These are phyloP conservation scores for Russula ochroleuca DNA, from an alignment of 768 basidiomycete genomes.

Conservation along the genomic window DNA sequence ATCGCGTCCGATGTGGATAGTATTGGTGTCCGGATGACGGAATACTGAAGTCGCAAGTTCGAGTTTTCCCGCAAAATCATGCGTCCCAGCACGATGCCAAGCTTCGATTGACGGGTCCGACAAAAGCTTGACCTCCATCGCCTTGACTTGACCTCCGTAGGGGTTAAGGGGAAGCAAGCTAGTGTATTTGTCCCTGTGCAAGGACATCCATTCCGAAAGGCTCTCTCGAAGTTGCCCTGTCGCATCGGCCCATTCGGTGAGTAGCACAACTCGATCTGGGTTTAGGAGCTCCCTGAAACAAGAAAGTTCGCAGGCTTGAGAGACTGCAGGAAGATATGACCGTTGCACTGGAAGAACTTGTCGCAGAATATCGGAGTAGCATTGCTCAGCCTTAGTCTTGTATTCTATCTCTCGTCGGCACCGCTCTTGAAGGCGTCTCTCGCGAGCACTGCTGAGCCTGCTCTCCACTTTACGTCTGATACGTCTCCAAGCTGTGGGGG, in stretches of 20 bases:
- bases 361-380: constrained; percentile 10
- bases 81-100: constrained; percentile 3
- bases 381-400: not conserved
- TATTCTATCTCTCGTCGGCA: not conserved
- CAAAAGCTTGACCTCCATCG: constrained; percentile 11
- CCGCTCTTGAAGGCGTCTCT: not conserved
- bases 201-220: constrained; percentile 23
- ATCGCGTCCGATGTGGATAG: constrained; percentile 22
- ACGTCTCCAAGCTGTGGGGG: constrained; percentile 19
- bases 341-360: constrained; percentile 22
- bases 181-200: not conserved
- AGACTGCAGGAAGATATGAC: constrained; percentile 16
- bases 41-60: constrained; percentile 23
- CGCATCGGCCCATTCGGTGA: constrained; percentile 12
- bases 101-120: constrained; percentile 14
- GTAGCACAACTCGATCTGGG: not conserved
- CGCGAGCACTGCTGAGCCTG: constrained; percentile 6
- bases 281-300: constrained; percentile 22
- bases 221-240: constrained; percentile 2
- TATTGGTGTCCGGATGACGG: not conserved
- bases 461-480: constrained; percentile 15
- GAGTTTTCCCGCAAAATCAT: constrained; percentile 17
- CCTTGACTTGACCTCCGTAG: not conserved
- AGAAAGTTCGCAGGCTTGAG: constrained; percentile 10
- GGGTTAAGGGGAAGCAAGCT: constrained; percentile 1